Evolutionary conservation across 805 yeast species (phyloP).

Genomic region (Pichia ethanolica): DNA sequence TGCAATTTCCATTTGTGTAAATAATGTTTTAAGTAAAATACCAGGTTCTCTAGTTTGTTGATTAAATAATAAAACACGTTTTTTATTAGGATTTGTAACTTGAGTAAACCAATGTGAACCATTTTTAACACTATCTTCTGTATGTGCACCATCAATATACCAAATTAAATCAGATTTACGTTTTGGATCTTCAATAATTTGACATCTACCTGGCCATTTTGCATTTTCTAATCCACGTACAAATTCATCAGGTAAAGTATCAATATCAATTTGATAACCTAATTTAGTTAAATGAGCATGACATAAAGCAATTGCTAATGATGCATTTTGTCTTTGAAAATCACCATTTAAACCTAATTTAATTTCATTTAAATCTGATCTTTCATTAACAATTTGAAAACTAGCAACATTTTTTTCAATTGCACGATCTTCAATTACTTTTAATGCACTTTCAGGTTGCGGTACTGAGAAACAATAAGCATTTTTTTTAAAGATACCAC

Average conservation of each 20-base stretch:
- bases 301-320: constrained; percentile 72
- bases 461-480: constrained; percentile 62
- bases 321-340: constrained; percentile 80
- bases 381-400: constrained; percentile 45
- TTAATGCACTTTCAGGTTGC: constrained; percentile 45
- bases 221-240: constrained; percentile 56
- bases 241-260: constrained; percentile 42
- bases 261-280: constrained; percentile 31
- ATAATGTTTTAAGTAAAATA: constrained; percentile 49
- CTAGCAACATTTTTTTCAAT: constrained; percentile 45
- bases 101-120: constrained; percentile 71
- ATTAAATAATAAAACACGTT: constrained; percentile 65
- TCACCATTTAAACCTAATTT: constrained; percentile 74
- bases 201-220: constrained; percentile 96
- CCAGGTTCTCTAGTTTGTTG: constrained; percentile 90
- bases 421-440: constrained; percentile 59
- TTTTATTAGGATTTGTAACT: constrained; percentile 24
- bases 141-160: constrained; percentile 95
- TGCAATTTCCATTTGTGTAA: constrained; percentile 33
- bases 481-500: constrained; percentile 77
- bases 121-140: constrained; percentile 77
- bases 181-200: constrained; percentile 41
- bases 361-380: constrained; percentile 32
- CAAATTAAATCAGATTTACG: constrained; percentile 48
- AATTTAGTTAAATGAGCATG: constrained; percentile 48